Base-by-base conservation (phyloP, 2,329 filamentous ascomycete genomes). In the Lachnellula suecica region DNA sequence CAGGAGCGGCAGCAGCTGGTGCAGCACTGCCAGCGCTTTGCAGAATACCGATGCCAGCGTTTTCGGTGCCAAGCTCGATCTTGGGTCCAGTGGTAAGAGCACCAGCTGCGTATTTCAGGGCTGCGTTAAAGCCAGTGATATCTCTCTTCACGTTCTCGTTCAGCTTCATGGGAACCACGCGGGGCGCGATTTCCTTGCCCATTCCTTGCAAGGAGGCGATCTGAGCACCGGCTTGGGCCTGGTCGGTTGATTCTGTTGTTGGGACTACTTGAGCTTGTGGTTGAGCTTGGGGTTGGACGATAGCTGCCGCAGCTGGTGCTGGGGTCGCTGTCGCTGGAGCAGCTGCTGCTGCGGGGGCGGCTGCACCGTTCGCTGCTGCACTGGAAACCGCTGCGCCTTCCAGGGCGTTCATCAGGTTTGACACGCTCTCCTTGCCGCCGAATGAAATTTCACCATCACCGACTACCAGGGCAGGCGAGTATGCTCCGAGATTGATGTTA, bases 121-220 rank as follows among this genome's bases (percentile, higher is more conserved):
- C 72, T 7, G 71, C 68, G 57, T 74, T 70, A 55, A 74, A 74
- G 43, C 72, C 71, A 37, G 63, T 56, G 19, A 71, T 60, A 53
- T 74, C 72, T 53, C 72, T 68, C 59, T 71, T 72, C 17, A 23
- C 20, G 7, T n/a, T 23, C n/a, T 44, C 24, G 15, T 4, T 8
- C 11, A 54, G 41, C 51, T 58, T 51, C 41, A 54, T 24, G 7
- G 20, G 25, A n/a, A 56, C 51, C 17, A 64, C 61, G 10, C 75
- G 73, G 22, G 75, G 75, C 22, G 72, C 71, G 58, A 78, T 76
- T 58, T 75, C 71, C 67, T 77, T 78, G 60, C 74, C 74, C 68
- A 77, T 71, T 25, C 74, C 75, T 58, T 77, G 74, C 29, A 78
- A 70, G 15, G 68, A 63, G 42, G 73, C 68, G 48, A 76, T 74